Evolutionary conservation across 441 rosid species (phyloP).

Genomic region (Aquilaria agallochum): DNA sequence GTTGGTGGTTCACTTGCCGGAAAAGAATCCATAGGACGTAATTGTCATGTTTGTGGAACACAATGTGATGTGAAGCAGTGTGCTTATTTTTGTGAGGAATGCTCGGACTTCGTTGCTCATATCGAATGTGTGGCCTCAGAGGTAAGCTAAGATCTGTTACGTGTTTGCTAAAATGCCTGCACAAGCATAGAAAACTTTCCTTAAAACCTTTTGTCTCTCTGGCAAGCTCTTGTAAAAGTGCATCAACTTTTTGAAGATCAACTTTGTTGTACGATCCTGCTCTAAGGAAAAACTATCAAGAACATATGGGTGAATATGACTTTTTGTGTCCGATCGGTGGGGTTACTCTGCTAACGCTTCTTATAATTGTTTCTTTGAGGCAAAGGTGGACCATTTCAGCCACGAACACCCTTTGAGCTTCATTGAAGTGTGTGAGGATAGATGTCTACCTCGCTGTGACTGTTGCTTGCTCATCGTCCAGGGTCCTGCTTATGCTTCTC

Average conservation of each 20-base stretch:
- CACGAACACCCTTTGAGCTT: not conserved
- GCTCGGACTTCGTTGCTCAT: not conserved
- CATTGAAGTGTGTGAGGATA: not conserved
- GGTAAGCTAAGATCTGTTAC: not conserved
- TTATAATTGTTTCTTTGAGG: not conserved
- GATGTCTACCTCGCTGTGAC: not conserved
- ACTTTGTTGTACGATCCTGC: no score
- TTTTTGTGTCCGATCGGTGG: no score
- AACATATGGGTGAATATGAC: no score
- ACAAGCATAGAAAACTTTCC: not conserved
- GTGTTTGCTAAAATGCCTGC: not conserved
- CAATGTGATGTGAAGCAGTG: not conserved
- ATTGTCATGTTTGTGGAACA: slow-evolving; percentile 1
- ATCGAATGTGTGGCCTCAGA: slow-evolving; percentile 1
- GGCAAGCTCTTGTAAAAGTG: no score
- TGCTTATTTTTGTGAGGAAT: not conserved
- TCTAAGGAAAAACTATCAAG: no score
- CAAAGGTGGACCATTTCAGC: not conserved
- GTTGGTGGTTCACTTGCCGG: not conserved
- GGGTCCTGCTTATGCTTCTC: slow-evolving; percentile 2
- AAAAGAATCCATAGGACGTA: not conserved
- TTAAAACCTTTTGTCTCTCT: no score
- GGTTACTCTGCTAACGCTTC: no score
- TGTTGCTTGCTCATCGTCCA: not conserved
- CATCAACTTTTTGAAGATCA: no score